Base-by-base conservation (phyloP, 2,329 filamentous ascomycete species). In the Verticillium tricorpus region DNA sequence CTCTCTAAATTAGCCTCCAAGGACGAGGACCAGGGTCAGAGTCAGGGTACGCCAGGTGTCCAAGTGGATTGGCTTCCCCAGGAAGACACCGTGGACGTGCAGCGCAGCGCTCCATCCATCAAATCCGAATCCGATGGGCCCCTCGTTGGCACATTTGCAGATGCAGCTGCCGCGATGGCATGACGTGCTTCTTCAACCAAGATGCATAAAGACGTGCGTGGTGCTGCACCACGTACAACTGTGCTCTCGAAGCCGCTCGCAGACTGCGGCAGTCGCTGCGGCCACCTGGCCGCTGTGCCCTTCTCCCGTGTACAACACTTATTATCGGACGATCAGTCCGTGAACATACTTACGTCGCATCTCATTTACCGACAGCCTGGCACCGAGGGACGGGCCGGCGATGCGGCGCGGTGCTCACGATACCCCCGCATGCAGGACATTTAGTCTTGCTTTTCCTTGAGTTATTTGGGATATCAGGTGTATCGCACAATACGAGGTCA, bases 101-200 rank as follows among this genome's bases (percentile, higher is more conserved):
- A 79, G 63, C 76, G 71, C 60, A 77, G 77, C 58, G 65, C 69
- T 6, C 69, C 72, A 15, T 73, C 73, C 22, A 69, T 79, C 66
- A 78, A 77, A 68, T 71, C 76, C 17, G 74, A 75, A 56, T 72
- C 71, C 31, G 72, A 72, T 37, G 77, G 76, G 55, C 78, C 81
- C 56, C 78, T 87, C 50, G 83, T 87, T 15, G 84, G 85, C 54
- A 86, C 84, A 17, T 87, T 87, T 75, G 81, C 82, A 55, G 85
- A 87, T 69, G 85, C 84, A 25, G 83, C 82, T 25, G 80, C 80
- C 12, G 82, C 80, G 17, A 82, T 83, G 75, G 76, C 76, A 69
- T 79, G 54, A 56, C 25, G 31, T 52, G 45, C 45, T 52, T 22
- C 45, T 25, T 52, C 45, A n/a, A 22, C 11, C 45, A 52, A 19